phyloP scores from a whole-genome alignment of 1,284 basidiomycete genomes.

The Wolfiporia cocos region DNA sequence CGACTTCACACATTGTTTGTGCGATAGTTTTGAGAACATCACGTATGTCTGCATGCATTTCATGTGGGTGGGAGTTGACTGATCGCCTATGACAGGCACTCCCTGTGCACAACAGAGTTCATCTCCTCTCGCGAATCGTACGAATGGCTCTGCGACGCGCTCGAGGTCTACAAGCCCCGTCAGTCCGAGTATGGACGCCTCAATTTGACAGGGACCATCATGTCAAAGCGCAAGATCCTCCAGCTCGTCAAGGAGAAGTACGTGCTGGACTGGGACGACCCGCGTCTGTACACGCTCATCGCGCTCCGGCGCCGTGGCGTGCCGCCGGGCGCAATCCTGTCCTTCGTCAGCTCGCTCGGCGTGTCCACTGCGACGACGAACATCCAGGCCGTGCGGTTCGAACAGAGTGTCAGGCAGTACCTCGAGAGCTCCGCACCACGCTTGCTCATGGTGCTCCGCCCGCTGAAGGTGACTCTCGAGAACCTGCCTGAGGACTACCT shows the following conservation, averaged over 20 bases:
- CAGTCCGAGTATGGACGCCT: constrained; percentile 97
- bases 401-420: constrained; percentile 84
- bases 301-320: constrained; percentile 92
- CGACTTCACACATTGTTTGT: constrained; percentile 98
- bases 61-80: constrained; percentile 1
- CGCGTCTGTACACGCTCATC: constrained; percentile 96
- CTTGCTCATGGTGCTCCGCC: constrained; percentile 89
- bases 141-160: constrained; percentile 97
- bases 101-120: constrained; percentile 96
- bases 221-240: constrained; percentile 95
- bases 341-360: constrained; percentile 90
- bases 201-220: constrained; percentile 92
- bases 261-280: constrained; percentile 96
- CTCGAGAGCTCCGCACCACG: constrained; percentile 88
- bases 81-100: constrained; percentile 60
- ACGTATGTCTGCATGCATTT: constrained; percentile 53
- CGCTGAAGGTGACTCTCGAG: constrained; percentile 88
- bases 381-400: constrained; percentile 88
- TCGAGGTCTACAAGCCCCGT: constrained; percentile 96
- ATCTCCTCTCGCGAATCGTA: constrained; percentile 96
- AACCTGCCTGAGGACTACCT: constrained; percentile 88
- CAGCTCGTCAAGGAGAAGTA: constrained; percentile 82
- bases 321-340: constrained; percentile 91
- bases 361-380: constrained; percentile 86
- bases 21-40: constrained; percentile 99